A percentile compares a stretch with the other conserved stretches of the same genome.
Evolutionary conservation across 306 rosid species (phyloP).

Genomic region (Inga oerstediana): DNA sequence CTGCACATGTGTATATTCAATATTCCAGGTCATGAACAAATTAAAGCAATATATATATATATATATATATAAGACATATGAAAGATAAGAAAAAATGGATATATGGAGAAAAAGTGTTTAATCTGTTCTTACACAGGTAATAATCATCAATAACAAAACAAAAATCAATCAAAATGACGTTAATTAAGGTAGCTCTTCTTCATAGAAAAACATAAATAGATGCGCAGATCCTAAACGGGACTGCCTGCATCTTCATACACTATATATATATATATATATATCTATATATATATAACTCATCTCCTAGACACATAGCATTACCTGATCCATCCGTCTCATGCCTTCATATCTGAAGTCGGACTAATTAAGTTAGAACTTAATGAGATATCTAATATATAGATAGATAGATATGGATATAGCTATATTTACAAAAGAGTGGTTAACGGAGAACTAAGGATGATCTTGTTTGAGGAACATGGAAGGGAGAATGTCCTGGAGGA

Average conservation of each 20-base stretch:
- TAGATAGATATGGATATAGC: not conserved
- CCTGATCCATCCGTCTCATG: not conserved
- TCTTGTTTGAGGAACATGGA: slow-evolving; percentile 65
- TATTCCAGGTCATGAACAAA: not conserved
- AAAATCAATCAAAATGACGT: not conserved
- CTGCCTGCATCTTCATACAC: slow-evolving; percentile 23
- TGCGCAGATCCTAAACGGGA: slow-evolving; percentile 38
- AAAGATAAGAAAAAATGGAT: not conserved
- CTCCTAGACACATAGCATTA: not conserved
- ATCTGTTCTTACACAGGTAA: not conserved
- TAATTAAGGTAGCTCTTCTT: not conserved
- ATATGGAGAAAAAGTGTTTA: not conserved
- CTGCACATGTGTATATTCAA: not conserved
- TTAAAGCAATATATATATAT: not conserved
- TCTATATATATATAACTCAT: not conserved
- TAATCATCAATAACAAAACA: not conserved
- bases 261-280: not conserved
- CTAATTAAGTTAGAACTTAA: slow-evolving; percentile 24
- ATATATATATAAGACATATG: not conserved
- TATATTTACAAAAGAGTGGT: not conserved
- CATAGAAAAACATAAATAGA: not conserved
- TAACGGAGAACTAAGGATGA: not conserved
- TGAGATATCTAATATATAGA: not conserved
- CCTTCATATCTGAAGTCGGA: slow-evolving; percentile 10
- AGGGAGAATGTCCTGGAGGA: slow-evolving; percentile 74